phyloP scores from a whole-genome alignment of 768 basidiomycete species.

The Suillus americanus region DNA sequence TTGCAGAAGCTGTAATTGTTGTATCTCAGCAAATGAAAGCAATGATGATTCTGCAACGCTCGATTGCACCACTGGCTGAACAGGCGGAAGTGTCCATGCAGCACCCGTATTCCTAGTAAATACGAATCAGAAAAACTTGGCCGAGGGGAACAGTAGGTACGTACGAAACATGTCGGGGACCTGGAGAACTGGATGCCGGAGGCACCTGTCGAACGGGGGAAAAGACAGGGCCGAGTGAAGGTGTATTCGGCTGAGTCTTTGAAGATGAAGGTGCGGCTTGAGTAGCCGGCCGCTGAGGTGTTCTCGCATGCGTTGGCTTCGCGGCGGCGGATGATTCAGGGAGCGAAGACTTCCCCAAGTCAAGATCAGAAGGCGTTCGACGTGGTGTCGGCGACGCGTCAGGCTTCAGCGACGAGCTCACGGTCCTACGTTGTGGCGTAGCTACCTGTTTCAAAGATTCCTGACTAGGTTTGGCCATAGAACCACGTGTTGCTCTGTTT shows the following conservation, averaged over 20 bases:
- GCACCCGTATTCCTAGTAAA: slow-evolving; percentile 29
- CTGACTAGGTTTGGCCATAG: background rate
- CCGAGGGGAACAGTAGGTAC: slow-evolving; percentile 22
- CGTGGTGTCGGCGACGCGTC: slow-evolving; percentile 11
- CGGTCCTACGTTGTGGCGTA: background rate
- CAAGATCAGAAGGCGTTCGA: slow-evolving; percentile 12
- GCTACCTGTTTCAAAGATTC: background rate
- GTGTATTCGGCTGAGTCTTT: slow-evolving; percentile 19
- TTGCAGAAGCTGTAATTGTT: slow-evolving; percentile 69
- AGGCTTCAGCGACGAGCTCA: slow-evolving; percentile 8
- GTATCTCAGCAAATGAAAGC: slow-evolving; percentile 82
- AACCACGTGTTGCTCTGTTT: background rate
- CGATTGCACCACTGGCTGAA: slow-evolving; percentile 43
- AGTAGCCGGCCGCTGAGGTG: slow-evolving; percentile 15
- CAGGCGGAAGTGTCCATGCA: slow-evolving; percentile 66
- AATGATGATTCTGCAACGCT: slow-evolving; percentile 19
- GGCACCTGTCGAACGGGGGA: slow-evolving; percentile 52
- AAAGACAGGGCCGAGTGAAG: slow-evolving; percentile 63
- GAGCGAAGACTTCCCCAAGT: slow-evolving; percentile 2
- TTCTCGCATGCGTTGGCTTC: background rate
- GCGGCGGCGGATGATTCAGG: background rate
- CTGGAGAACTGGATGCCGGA: slow-evolving; percentile 23
- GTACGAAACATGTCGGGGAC: slow-evolving; percentile 49
- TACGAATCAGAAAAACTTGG: background rate
- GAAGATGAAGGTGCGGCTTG: slow-evolving; percentile 15